Conservation (phyloP, 2,329 filamentous ascomycete species). For the Beauveria rudraprayagi region DNA sequence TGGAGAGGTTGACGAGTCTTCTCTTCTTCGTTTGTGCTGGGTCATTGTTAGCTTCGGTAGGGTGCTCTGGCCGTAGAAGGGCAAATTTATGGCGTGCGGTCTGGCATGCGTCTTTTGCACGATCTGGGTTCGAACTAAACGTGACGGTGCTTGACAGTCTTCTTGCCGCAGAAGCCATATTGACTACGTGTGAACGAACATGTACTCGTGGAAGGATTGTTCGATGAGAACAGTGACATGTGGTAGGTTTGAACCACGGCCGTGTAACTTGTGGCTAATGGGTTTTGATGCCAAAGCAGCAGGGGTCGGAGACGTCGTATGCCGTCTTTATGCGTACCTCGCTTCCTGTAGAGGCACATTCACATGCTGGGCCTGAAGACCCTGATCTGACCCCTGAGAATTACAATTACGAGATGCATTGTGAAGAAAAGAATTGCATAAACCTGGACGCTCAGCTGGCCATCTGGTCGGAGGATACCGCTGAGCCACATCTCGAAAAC, state of each 20-base stretch:
- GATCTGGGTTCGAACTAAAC: no score
- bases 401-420: background rate
- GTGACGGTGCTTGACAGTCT: background rate
- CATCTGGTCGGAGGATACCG: background rate
- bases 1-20: background rate
- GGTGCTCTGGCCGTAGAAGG: background rate
- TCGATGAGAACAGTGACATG: no score
- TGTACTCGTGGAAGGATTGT: no score
- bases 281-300: background rate
- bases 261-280: background rate
- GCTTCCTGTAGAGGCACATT: background rate
- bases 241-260: no score
- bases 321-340: background rate
- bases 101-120: background rate
- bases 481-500: conserved; percentile 3
- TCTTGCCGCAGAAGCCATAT: background rate
- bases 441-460: no score
- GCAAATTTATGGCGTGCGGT: background rate
- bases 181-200: background rate
- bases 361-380: background rate
- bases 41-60: background rate
- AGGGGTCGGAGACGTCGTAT: background rate
- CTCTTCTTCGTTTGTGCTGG: background rate
- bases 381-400: background rate
- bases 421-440: background rate